Evolutionary conservation across 1,284 basidiomycete species (phyloP), one percentile per base, ranked within the genome.

Genomic region (Chondrostereum purpureum): DNA sequence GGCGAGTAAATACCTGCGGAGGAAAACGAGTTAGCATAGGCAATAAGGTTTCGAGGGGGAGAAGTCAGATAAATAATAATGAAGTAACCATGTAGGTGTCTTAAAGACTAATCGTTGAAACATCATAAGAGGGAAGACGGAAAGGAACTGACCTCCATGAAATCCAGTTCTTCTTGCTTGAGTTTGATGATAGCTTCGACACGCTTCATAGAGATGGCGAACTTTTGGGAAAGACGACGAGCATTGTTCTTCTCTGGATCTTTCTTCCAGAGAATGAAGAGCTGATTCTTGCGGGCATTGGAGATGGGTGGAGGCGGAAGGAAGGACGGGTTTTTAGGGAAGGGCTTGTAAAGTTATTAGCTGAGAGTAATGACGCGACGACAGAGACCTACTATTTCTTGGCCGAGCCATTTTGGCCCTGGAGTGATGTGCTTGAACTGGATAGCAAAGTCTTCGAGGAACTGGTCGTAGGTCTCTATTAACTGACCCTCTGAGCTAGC

Each of bases 61-160:
- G 44, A 33, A 52, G 49, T 59, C 53, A 73, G 75, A 66, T 60
- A 58, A 66, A 67, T 59, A 60, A 59, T 59, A 54, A 56, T 52
- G 53, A 58, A 75, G 63, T 77, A 83, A 83, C 80, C 82, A 83
- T 75, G 59, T 60, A 51, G 53, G 49, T 58, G 80, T 88, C 86
- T 87, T 83, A 64, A 88, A 88, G 86, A 89, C 85, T 88, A 88
- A 89, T 88, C 85, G 81, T 75, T 54, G 54, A 69, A 65, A 76
- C 84, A 86, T 87, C 85, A 73, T 60, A 40, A 21, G 50, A 46
- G 52, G 42, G 46, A 46, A 50, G 27, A 43, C 37, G 14, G n/a
- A 16, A 55, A 42, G 13, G 12, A 45, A 73, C 83, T 59, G 58
- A 87, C 86, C 78, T 86, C 75, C 56, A 68, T 62, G 81, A 79